A percentile compares a stretch with the other conserved stretches of the same genome.
Evolutionary conservation across 2,329 filamentous ascomycete species (phyloP).

Genomic region (Clarireedia sp.): DNA sequence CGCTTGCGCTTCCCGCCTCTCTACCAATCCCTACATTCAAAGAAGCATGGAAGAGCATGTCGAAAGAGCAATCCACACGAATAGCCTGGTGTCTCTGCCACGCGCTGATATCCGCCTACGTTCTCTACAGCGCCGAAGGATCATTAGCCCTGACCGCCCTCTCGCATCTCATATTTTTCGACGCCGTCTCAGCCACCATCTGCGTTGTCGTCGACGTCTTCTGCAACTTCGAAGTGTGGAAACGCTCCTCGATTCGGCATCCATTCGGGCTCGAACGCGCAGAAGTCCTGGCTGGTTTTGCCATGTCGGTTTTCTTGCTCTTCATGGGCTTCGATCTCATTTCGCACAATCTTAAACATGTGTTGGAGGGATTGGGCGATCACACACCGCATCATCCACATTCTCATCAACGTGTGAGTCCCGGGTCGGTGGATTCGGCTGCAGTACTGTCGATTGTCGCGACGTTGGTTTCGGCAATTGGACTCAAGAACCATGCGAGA

Average conservation of each 20-base stretch:
- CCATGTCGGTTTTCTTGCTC: constrained; percentile 90
- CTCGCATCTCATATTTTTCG: constrained; percentile 90
- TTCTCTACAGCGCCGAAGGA: constrained; percentile 77
- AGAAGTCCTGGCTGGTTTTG: constrained; percentile 91
- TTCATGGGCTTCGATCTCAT: constrained; percentile 96
- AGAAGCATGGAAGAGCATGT: constrained; percentile 87
- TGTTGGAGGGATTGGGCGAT: constrained; percentile 64
- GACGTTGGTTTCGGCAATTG: constrained; percentile 79
- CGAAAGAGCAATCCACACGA: constrained; percentile 72
- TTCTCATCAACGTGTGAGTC: constrained; percentile 56
- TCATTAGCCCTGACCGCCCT: constrained; percentile 87
- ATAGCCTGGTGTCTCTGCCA: constrained; percentile 89
- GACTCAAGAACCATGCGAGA: constrained; percentile 81
- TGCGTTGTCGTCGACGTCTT: constrained; percentile 90
- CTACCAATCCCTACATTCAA: constrained; percentile 82
- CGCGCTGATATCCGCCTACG: constrained; percentile 71
- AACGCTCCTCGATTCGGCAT: constrained; percentile 81
- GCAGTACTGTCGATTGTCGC: constrained; percentile 73
- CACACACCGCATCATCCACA: constrained; percentile 69
- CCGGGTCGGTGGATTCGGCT: constrained; percentile 73
- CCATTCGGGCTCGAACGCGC: constrained; percentile 88
- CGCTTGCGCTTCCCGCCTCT: constrained; percentile 81
- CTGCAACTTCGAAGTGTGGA: constrained; percentile 97
- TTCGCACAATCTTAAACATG: constrained; percentile 86
- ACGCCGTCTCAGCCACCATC: constrained; percentile 83